These are phyloP conservation scores for Solanum stenotomum DNA, from an alignment of 257 asterid genomes.

Conservation along the genomic window DNA sequence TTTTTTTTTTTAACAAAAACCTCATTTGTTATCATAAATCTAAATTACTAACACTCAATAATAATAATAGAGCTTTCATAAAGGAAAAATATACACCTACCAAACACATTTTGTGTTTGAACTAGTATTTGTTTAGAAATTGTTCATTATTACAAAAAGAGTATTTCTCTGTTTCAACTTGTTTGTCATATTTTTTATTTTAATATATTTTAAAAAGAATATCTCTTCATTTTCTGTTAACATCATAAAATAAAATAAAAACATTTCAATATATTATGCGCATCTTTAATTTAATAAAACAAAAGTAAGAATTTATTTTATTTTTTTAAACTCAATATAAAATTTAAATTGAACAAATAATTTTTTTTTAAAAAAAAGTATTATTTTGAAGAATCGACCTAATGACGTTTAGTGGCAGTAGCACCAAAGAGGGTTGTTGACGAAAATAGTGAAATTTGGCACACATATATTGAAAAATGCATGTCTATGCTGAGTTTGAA, in stretches of 20 bases:
- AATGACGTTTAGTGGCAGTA: background rate
- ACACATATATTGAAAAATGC: background rate
- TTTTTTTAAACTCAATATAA: too few species aligned
- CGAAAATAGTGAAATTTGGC: background rate
- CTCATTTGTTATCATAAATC: background rate
- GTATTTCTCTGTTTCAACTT: too few species aligned
- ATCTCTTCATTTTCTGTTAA: too few species aligned
- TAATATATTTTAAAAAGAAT: too few species aligned
- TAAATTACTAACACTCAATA: background rate
- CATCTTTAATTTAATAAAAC: too few species aligned
- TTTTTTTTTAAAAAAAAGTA: rapidly evolving
- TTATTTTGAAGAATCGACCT: background rate
- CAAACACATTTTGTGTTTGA: background rate
- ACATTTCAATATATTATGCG: too few species aligned
- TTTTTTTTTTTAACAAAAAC: too few species aligned
- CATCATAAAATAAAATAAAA: too few species aligned
- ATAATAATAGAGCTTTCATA: background rate
- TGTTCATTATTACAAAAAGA: background rate
- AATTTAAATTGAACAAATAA: too few species aligned
- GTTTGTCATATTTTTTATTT: too few species aligned
- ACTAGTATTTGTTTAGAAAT: background rate
- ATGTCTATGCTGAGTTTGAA: background rate
- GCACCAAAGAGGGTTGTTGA: background rate
- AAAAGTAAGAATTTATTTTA: too few species aligned
- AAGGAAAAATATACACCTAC: background rate